phyloP scores from a whole-genome alignment of 805 yeast genomes.

The Wickerhamomyces bisporus region DNA sequence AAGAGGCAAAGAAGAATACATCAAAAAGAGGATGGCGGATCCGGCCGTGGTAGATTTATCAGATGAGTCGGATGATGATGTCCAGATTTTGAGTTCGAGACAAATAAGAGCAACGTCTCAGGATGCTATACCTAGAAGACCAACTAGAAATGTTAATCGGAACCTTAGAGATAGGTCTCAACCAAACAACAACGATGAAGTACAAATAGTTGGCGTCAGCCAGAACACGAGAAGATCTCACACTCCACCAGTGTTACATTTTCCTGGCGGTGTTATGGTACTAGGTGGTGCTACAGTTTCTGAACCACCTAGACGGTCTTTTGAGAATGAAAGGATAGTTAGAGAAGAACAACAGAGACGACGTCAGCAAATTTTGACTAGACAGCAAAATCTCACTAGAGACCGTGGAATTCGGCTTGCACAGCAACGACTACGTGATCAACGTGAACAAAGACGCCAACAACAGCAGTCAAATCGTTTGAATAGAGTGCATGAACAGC shows the following conservation, averaged over 20 bases:
- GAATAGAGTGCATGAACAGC: background rate
- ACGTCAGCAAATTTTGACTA: no score
- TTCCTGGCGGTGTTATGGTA: conserved; percentile 7
- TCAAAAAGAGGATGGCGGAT: background rate
- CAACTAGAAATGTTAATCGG: no score
- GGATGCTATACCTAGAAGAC: no score
- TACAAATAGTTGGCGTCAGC: conserved; percentile 4
- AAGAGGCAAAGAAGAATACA: background rate
- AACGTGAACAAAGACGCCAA: no score
- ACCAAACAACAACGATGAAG: conserved; percentile 7
- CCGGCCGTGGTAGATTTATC: conserved; percentile 14
- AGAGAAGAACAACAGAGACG: no score
- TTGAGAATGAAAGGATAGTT: conserved; percentile 3
- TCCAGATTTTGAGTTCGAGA: conserved; percentile 12
- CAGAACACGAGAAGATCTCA: background rate
- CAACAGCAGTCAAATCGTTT: no score
- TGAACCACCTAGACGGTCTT: background rate
- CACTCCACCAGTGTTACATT: conserved; percentile 3
- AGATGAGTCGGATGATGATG: conserved; percentile 26
- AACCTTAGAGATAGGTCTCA: no score
- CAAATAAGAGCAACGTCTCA: no score
- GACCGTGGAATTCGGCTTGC: background rate
- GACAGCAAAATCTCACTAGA: background rate
- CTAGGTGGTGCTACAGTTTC: background rate
- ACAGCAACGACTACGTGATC: no score